Evolutionary conservation across 2,329 filamentous ascomycete species (phyloP), one percentile per base, ranked within the genome.

Genomic region (Chrysosporium queenslandicum): DNA sequence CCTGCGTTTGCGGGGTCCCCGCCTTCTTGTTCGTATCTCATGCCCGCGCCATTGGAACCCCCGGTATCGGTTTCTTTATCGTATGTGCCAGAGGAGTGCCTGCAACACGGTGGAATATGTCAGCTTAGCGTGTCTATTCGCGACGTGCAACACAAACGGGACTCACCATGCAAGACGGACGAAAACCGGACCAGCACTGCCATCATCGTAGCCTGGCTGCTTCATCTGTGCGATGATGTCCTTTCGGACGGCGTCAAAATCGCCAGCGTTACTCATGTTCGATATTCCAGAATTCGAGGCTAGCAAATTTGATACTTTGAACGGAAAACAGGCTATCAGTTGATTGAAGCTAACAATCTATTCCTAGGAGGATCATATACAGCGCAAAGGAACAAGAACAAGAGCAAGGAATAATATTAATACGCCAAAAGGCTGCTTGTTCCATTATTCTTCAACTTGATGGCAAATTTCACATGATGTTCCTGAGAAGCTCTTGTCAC

Each of bases 1-100:
- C 81, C 81, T 3, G 80, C 79, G 65, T 83, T 83, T 52, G 80
- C 78, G 3, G 80, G 79, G 61, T 83, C 80, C 55, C 78, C 80
- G 54, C 79, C 79, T 68, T 83, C 80, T 21, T 72, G 68, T 67
- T 82, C 79, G 62, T 82, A 83, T 30, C 80, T 74, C 80, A 83
- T 83, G 16, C 79, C 80, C 0, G 81, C 80, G 54, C 81, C 81
- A 62, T 83, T 83, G 23, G 74, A 78, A 34, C 80, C 80, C 32
- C 81, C 81, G 0, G 80, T 83, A 60, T 80, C 76, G 51, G 77
- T 77, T 51, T 72, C 70, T 27, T 68, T 66, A 60, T 80, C 77
- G 64, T 83, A 83, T 4, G 80, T 83, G 25, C 81, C 80, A 1
- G 80, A 68, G n/a, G 77, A 77, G 67, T 84, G 81, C 78, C 77